Evolutionary conservation across 495 filamentous ascomycete genomes (phyloP).

Genomic region (Aspergillus steynii): DNA sequence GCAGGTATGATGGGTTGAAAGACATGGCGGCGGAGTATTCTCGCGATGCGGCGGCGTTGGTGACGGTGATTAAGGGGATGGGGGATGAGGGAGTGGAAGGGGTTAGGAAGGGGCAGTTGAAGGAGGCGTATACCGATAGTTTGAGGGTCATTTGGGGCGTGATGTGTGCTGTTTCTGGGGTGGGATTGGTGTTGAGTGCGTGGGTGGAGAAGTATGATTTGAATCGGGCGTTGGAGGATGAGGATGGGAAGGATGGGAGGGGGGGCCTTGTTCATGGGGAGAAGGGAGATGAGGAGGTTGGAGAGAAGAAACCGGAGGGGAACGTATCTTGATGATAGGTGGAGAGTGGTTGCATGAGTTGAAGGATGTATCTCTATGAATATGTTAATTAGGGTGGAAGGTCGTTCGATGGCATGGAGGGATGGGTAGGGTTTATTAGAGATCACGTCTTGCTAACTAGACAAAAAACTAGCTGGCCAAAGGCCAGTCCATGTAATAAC

Average conservation of each 20-base stretch:
- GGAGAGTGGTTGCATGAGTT: too few relatives aligned
- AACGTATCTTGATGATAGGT: not conserved
- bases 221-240: slow-evolving; percentile 46
- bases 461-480: too few relatives aligned
- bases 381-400: too few relatives aligned
- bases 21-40: slow-evolving; percentile 33
- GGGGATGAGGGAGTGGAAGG: slow-evolving; percentile 22
- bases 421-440: too few relatives aligned
- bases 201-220: slow-evolving; percentile 55
- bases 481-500: too few relatives aligned
- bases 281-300: slow-evolving; percentile 12
- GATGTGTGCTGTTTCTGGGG: slow-evolving; percentile 52
- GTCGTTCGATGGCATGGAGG: too few relatives aligned
- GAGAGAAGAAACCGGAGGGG: not conserved
- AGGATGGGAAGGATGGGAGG: slow-evolving; percentile 41
- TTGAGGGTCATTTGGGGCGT: slow-evolving; percentile 58
- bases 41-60: slow-evolving; percentile 59
- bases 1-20: too few relatives aligned
- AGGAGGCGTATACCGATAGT: slow-evolving; percentile 56
- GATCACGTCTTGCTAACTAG: too few relatives aligned
- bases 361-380: too few relatives aligned
- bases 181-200: slow-evolving; percentile 50
- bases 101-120: slow-evolving; percentile 40
- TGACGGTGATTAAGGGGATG: slow-evolving; percentile 60
- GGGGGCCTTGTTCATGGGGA: slow-evolving; percentile 34